These are phyloP conservation scores for Trichoderma breve DNA, from an alignment of 2,329 filamentous ascomycete species.

Conservation along the genomic window DNA sequence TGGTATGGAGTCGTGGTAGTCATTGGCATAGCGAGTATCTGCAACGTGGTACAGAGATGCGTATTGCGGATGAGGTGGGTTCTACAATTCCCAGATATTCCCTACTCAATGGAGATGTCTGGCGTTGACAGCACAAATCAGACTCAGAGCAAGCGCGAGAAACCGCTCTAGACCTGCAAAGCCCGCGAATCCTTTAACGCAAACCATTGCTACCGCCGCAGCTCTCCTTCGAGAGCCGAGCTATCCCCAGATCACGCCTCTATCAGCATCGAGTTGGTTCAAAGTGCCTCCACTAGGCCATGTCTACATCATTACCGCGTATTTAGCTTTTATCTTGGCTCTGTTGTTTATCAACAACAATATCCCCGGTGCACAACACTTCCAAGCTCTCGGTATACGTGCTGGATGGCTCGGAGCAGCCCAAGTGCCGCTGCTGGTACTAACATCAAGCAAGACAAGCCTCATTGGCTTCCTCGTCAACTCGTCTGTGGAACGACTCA, in stretches of 20 bases:
- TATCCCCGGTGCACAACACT: not conserved
- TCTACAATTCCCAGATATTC: not conserved
- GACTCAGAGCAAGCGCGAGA: not conserved
- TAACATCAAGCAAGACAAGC: slow-evolving; percentile 1
- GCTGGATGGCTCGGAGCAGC: slow-evolving; percentile 4
- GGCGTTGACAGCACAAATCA: not conserved
- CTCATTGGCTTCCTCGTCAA: not conserved
- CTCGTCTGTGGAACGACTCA: slow-evolving; percentile 8
- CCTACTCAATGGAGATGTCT: not conserved
- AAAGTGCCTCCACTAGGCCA: not conserved
- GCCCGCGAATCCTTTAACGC: not conserved
- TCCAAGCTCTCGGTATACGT: slow-evolving; percentile 2
- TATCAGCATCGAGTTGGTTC: not conserved
- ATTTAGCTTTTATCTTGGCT: not conserved
- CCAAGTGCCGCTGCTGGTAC: not conserved
- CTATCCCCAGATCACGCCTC: not conserved
- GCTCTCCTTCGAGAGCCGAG: not conserved
- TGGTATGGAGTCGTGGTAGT: not conserved
- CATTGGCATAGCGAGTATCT: not conserved
- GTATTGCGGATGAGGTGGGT: not conserved
- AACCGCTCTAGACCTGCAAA: not conserved
- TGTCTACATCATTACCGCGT: not conserved
- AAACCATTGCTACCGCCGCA: not conserved
- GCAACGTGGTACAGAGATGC: not conserved
- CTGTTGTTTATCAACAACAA: not conserved